phyloP scores from a whole-genome alignment of 108 stramenopile genomes.

The Stephanodiscus minutulus region DNA sequence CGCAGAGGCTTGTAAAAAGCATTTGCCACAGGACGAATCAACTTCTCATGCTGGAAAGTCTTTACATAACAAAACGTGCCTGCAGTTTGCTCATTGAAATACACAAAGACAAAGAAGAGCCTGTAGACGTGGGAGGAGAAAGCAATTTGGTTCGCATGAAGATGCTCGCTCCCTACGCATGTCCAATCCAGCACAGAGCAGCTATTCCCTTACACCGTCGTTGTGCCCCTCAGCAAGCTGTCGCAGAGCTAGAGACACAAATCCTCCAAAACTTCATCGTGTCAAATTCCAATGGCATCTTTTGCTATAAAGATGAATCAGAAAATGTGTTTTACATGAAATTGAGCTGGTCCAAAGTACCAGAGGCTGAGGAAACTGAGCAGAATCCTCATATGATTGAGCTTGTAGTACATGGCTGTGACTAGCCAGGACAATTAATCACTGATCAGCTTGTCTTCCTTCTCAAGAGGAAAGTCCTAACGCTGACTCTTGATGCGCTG shows the following conservation, averaged over 20 bases:
- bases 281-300: constrained; percentile 64
- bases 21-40: constrained; percentile 72
- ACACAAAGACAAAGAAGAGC: constrained; percentile 21
- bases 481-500: constrained; percentile 63
- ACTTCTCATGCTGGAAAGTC: constrained; percentile 59
- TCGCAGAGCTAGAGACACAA: constrained; percentile 55
- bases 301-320: constrained; percentile 79
- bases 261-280: constrained; percentile 80
- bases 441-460: constrained; percentile 67
- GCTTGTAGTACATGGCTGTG: constrained; percentile 68
- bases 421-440: constrained; percentile 61
- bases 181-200: constrained; percentile 59
- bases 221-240: constrained; percentile 64
- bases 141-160: not conserved
- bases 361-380: constrained; percentile 24
- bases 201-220: constrained; percentile 60
- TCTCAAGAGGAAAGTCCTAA: constrained; percentile 61
- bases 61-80: constrained; percentile 65
- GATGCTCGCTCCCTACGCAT: constrained; percentile 47
- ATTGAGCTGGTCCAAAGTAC: constrained; percentile 26
- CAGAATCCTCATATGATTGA: constrained; percentile 48
- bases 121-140: constrained; percentile 7
- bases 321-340: constrained; percentile 79
- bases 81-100: constrained; percentile 55
- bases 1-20: constrained; percentile 17